Base-by-base conservation (phyloP, 2,329 filamentous ascomycete species). In the Drechmeria coniospora region DNA sequence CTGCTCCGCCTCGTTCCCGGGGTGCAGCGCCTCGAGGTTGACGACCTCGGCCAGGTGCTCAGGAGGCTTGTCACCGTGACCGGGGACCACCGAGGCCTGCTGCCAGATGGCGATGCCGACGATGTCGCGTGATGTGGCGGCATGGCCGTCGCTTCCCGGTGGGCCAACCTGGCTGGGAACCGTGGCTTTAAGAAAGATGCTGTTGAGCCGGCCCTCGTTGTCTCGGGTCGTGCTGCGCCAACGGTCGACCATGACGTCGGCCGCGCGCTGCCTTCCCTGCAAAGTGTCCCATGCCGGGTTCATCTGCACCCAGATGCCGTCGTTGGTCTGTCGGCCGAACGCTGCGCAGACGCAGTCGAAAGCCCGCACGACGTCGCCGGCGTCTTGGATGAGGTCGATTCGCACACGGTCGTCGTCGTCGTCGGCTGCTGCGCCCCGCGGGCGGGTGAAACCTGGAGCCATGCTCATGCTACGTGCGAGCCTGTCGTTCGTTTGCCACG, bases 241-340 rank as follows among this genome's bases (percentile, higher is more conserved):
- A 15, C 59, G 55, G 20, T 54, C 36, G 3, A 48, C 42, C 33
- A 68, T 38, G 10, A 53, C 52, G 8, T 43, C 42, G 2, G 50
- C 51, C 15, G 50, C 54, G 2, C 38, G 39, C 0, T 39, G 39
- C 15, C 43, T 49, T 8, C 66, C 67, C 10, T 53, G 46, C 5
- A 57, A 47, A 0, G 60, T 66, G 20, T 70, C 57, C 66, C 67
- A 73, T 12, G 53, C 60, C 0, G 67, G 67, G 32, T 67, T 67
- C 47, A 63, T 52, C 33, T 50, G 46, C 1, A 49, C 52, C 61
- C 63, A 73, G 28, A 71, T 44, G 6, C 49, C 53, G 40, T 74
- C 68, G 16, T 46, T 45, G 9, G 50, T 50, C 39, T 73, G 68
- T 11, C 41, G 41, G 15, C 65, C 68, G 33, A 73, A 73, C 5